Percentiles rank a stretch among this genome's conserved stretches.
phyloP scores from a whole-genome alignment of 495 filamentous ascomycete species.

The Penicillium canescens region DNA sequence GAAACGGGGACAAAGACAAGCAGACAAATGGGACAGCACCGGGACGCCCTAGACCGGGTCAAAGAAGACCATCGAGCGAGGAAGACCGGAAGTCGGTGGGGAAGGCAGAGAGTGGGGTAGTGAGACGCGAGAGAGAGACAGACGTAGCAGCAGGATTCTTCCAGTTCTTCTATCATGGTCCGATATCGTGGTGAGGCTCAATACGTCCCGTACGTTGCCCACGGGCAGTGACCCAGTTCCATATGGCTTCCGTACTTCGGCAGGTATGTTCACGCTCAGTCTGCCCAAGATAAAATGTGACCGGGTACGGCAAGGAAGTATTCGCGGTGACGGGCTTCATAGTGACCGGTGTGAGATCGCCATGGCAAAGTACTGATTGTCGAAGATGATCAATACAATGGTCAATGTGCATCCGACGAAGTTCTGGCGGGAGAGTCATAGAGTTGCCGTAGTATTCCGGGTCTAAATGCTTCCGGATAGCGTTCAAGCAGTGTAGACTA shows the following conservation, averaged over 20 bases:
- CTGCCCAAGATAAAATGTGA: conserved; percentile 12
- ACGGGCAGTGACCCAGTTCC: not conserved
- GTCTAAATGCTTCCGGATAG: conserved; percentile 12
- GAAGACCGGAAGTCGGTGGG: too few relatives aligned
- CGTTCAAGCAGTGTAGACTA: conserved; percentile 17
- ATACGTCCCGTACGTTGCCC: conserved; percentile 1
- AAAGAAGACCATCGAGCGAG: too few relatives aligned
- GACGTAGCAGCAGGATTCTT: too few relatives aligned
- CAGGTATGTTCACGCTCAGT: conserved; percentile 20
- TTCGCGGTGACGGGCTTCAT: conserved; percentile 10
- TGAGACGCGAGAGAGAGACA: too few relatives aligned
- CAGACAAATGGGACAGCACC: too few relatives aligned
- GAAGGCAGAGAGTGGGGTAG: too few relatives aligned
- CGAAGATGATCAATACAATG: conserved; percentile 36
- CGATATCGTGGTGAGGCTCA: too few relatives aligned
- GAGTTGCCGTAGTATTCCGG: conserved; percentile 9
- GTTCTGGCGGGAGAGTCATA: conserved; percentile 6
- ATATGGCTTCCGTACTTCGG: conserved; percentile 4
- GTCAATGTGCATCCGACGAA: conserved; percentile 21
- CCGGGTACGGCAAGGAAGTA: conserved; percentile 1
- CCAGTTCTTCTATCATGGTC: too few relatives aligned
- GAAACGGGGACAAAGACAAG: too few relatives aligned
- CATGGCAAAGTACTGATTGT: conserved; percentile 33
- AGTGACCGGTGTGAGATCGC: conserved; percentile 19
- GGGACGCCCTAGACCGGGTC: too few relatives aligned